A percentile compares a stretch with the other conserved stretches of the same genome.
These are phyloP conservation scores for Aspergillus udagawae DNA, from an alignment of 2,329 filamentous ascomycete species.

Conservation along the genomic window DNA sequence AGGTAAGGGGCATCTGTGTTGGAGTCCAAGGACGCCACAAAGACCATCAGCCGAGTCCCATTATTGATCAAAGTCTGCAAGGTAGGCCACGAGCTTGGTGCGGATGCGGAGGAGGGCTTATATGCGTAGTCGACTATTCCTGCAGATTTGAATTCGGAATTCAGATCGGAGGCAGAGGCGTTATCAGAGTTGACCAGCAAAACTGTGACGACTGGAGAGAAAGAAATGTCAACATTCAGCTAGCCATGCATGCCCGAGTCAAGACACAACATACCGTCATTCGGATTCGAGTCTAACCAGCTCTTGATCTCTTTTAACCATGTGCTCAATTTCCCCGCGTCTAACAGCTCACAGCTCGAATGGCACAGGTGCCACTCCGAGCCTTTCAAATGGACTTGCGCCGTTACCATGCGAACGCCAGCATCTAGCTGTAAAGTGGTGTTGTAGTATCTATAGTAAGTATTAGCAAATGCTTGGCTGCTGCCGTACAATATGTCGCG, in stretches of 20 bases:
- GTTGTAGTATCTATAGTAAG: slow-evolving; percentile 51
- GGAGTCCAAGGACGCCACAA: slow-evolving; percentile 54
- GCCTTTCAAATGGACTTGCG: slow-evolving; percentile 63
- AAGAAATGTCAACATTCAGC: slow-evolving; percentile 2
- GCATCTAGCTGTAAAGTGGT: slow-evolving; percentile 66
- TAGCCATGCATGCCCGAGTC: not conserved
- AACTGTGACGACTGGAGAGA: slow-evolving; percentile 60
- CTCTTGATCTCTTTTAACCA: slow-evolving; percentile 63
- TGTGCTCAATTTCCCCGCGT: slow-evolving; percentile 60
- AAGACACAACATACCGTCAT: slow-evolving; percentile 49
- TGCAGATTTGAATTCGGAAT: slow-evolving; percentile 51
- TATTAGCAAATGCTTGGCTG: slow-evolving; percentile 5
- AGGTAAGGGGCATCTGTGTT: slow-evolving; percentile 39
- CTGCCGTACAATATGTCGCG: not conserved
- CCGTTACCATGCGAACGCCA: slow-evolving; percentile 67
- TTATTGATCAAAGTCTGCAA: slow-evolving; percentile 64
- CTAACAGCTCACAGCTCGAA: slow-evolving; percentile 61
- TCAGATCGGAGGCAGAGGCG: slow-evolving; percentile 53
- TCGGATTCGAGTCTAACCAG: slow-evolving; percentile 67
- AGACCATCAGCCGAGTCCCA: slow-evolving; percentile 63
- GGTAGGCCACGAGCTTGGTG: slow-evolving; percentile 61
- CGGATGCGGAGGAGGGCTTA: slow-evolving; percentile 46
- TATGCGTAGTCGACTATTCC: slow-evolving; percentile 62
- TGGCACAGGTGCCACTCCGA: slow-evolving; percentile 66
- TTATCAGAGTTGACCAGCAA: slow-evolving; percentile 68